These are phyloP conservation scores for Podaxis pistillaris DNA, from an alignment of 768 basidiomycete species.

Conservation along the genomic window DNA sequence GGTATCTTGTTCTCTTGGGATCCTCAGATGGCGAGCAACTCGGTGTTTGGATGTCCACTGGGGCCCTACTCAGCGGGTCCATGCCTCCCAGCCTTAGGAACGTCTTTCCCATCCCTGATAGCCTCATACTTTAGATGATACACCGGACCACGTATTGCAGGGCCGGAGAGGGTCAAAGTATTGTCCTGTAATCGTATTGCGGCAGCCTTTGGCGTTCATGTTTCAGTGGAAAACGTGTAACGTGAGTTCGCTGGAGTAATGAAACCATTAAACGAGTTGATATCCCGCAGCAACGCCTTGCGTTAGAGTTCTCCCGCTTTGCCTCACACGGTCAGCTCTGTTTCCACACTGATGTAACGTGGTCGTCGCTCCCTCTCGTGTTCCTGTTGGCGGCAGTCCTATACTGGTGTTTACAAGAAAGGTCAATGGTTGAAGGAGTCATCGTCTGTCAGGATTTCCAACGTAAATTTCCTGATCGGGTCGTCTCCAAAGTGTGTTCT, in stretches of 20 bases:
- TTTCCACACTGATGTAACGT: neutral
- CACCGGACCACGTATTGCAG: neutral
- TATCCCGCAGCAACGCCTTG: constrained; percentile 9
- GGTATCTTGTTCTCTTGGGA: neutral
- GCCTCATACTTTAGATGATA: neutral
- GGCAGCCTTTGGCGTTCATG: neutral
- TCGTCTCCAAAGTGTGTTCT: neutral
- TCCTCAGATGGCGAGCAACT: neutral
- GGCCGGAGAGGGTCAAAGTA: neutral
- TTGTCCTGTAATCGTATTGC: neutral
- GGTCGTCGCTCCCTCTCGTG: neutral
- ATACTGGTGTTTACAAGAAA: neutral
- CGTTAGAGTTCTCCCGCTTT: constrained; percentile 7
- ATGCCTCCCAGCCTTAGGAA: neutral
- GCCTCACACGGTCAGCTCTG: constrained; percentile 7
- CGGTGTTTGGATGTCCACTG: neutral
- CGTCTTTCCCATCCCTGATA: neutral
- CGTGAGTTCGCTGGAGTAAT: neutral
- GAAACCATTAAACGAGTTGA: neutral
- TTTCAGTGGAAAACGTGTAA: neutral
- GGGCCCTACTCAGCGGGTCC: neutral
- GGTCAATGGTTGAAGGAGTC: constrained; percentile 6
- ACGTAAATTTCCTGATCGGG: constrained; percentile 14
- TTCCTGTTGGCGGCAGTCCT: neutral
- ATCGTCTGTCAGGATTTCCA: constrained; percentile 5